phyloP scores from a whole-genome alignment of 495 filamentous ascomycete species.

The Neurospora tetraspora region DNA sequence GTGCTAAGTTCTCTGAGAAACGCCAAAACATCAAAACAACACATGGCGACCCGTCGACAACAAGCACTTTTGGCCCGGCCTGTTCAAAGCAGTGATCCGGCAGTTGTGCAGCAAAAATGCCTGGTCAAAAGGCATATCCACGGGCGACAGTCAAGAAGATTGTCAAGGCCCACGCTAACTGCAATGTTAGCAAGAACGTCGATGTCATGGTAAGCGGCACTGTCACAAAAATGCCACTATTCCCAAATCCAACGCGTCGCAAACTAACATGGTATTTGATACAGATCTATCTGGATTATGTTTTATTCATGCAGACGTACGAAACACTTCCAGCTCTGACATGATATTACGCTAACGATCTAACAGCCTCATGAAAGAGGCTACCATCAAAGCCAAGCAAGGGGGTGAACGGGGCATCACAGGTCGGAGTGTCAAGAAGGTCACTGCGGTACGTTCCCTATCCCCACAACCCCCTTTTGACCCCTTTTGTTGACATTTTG shows the following conservation, averaged over 20 bases:
- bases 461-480: neutral
- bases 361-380: conserved; percentile 72
- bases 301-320: conserved; percentile 82
- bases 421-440: conserved; percentile 64
- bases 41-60: neutral
- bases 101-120: conserved; percentile 16
- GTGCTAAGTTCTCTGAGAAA: neutral
- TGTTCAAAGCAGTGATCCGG: neutral
- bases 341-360: conserved; percentile 5
- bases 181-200: conserved; percentile 71
- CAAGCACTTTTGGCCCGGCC: neutral
- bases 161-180: conserved; percentile 77
- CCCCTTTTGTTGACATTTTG: conserved; percentile 6
- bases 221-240: conserved; percentile 1
- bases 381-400: conserved; percentile 65
- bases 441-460: conserved; percentile 52
- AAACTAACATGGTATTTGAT: conserved; percentile 4
- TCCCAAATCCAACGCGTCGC: conserved; percentile 1
- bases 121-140: conserved; percentile 67
- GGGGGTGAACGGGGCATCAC: conserved; percentile 62
- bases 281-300: conserved; percentile 82
- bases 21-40: neutral
- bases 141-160: conserved; percentile 78
- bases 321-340: conserved; percentile 6
- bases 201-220: conserved; percentile 63